Base-by-base conservation (phyloP, 2,329 filamentous ascomycete genomes). In the Fusarium zealandicum region DNA sequence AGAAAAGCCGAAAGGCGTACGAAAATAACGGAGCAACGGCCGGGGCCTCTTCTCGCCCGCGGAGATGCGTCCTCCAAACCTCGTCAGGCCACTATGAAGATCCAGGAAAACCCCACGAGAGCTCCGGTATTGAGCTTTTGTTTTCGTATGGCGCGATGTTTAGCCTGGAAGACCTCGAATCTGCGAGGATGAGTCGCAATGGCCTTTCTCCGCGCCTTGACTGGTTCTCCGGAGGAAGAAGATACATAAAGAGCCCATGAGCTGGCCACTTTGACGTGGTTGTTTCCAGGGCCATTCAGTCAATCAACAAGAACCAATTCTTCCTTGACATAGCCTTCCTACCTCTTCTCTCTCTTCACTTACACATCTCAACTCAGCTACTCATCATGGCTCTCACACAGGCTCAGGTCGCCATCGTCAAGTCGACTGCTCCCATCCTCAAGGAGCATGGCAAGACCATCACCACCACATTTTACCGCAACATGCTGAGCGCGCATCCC, bases 341-440 rank as follows among this genome's bases (percentile, higher is more conserved):
- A 13, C 43, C 25, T 6, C 38, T 27, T 7, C 37, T 11, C 40
- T 18, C 13, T 37, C 32, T 33, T 51, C 22, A 37, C 31, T 44
- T 9, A 52, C 20, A 43, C 41, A 46, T 16, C 50, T 27, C 33
- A 14, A 30, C 18, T 44, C 28, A 38, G 28, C 38, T 9, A 28
- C n/a, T 18, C 39, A 59, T 3, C 42, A 80, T 79, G 77, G 69
- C 82, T 51, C 76, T 91, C 53, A 86, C 87, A 10, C 75, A 81
- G 20, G 76, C 81, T 31, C 90, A 93, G 76, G 80, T 88, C 59
- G 75, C 81, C 56, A 86, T 89, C 63, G 87, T 95, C 77, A 93
- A 92, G 73, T 80, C 90, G 31, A 93, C 90, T 2, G 89, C 86
- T 32, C 90, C 90, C 2, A 81, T 91, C 14, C 80, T 93, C 7